A percentile compares a stretch with the other conserved stretches of the same genome.
Evolutionary conservation across 306 rosid species (phyloP).

Genomic region (Gastrolobium bilobum): DNA sequence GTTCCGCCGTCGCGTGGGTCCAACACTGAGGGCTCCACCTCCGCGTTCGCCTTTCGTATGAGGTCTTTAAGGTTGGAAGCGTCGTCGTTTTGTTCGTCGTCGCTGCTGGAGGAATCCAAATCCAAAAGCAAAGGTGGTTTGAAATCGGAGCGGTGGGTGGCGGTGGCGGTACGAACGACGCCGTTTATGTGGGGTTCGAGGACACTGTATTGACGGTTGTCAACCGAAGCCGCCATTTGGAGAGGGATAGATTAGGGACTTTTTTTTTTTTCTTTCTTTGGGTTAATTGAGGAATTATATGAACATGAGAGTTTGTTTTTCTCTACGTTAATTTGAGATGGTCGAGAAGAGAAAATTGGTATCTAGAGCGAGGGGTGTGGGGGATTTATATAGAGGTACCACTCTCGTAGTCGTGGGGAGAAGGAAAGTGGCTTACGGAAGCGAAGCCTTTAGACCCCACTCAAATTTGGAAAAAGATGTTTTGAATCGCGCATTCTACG

Average conservation of each 20-base stretch:
- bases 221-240: slow-evolving; percentile 74
- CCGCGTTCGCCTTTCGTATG: slow-evolving; percentile 52
- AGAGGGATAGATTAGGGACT: not conserved
- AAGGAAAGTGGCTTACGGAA: not conserved
- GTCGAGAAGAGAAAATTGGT: slow-evolving; percentile 24
- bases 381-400: slow-evolving; percentile 19
- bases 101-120: slow-evolving; percentile 54
- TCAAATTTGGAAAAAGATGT: not conserved
- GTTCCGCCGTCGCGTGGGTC: slow-evolving; percentile 78
- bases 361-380: not conserved
- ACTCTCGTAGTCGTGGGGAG: not conserved
- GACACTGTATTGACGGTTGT: slow-evolving; percentile 58
- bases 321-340: not conserved
- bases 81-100: slow-evolving; percentile 57
- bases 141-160: slow-evolving; percentile 44
- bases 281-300: not conserved
- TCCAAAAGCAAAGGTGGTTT: slow-evolving; percentile 37
- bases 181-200: slow-evolving; percentile 52
- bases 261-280: not conserved
- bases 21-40: slow-evolving; percentile 60
- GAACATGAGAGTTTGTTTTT: not conserved
- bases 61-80: slow-evolving; percentile 28
- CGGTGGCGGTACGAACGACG: slow-evolving; percentile 52
- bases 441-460: not conserved
- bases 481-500: too few species aligned